Evolutionary conservation across 768 basidiomycete species (phyloP), one percentile per base, ranked within the genome.

Genomic region (Leccinellum albellum): DNA sequence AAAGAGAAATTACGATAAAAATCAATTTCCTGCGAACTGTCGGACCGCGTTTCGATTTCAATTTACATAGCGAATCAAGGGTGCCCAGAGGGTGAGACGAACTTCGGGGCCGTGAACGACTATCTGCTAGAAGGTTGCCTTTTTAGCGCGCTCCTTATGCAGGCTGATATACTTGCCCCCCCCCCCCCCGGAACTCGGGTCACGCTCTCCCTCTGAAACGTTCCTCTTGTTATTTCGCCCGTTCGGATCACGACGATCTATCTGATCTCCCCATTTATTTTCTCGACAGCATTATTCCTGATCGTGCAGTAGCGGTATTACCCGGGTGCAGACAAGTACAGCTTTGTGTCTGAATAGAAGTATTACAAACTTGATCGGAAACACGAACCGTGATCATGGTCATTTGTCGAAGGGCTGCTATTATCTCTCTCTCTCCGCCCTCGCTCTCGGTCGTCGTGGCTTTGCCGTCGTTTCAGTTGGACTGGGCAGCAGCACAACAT

Each of bases 351-450:
- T 42, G 40, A 42, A 42, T 42, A 42, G 40, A 29, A 29, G 53
- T 42, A 44, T 61, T 50, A 63, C 61, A 57, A 60, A 47, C 55
- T 51, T 50, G 58, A 68, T 68, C 57, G 64, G 61, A 55, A 63
- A 59, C 68, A 66, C 70, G 61, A 54, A 51, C 40, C 35, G 31
- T 31, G 26, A 62, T 58, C 57, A 61, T 57, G 59, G 57, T 61
- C 60, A 62, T 63, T 56, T 56, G 23, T 54, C 59, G 44, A 66
- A 61, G 64, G 60, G 60, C 57, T 56, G 56, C 51, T 47, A 46
- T 51, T 31, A 59, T 66, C 62, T 57, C 56, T 32, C 33, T 29
- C 45, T 52, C 49, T 57, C 53, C 54, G 51, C 58, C 51, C 53
- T 58, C 15, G 55, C 62, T 29, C 55, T 58, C 49, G 57, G 63